phyloP scores from a whole-genome alignment of 1,284 basidiomycete species.

The Phellinidium pouzarii region DNA sequence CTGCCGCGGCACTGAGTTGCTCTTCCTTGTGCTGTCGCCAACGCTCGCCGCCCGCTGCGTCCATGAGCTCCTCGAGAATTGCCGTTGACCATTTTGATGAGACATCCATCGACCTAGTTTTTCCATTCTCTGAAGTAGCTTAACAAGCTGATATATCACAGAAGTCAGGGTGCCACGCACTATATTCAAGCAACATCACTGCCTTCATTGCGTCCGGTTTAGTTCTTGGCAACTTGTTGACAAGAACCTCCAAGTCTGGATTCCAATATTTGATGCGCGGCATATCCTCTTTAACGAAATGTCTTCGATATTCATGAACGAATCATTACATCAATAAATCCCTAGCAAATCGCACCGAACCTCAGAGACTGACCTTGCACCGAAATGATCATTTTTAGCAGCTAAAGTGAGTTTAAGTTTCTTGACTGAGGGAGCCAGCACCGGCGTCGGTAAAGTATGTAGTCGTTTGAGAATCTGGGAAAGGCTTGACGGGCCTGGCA shows the following conservation, averaged over 20 bases:
- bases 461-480: constrained; percentile 48
- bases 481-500: constrained; percentile 48
- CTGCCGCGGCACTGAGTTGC: constrained; percentile 36
- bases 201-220: constrained; percentile 50
- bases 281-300: constrained; percentile 69
- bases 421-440: constrained; percentile 43
- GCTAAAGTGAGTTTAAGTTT: constrained; percentile 52
- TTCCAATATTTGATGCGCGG: constrained; percentile 71
- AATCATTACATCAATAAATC: too few species aligned
- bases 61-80: constrained; percentile 64
- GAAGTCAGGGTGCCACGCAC: constrained; percentile 36
- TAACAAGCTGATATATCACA: not conserved
- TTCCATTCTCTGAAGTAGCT: constrained; percentile 43
- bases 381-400: constrained; percentile 63
- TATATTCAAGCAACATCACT: constrained; percentile 50
- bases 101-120: constrained; percentile 42
- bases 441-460: constrained; percentile 48
- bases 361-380: constrained; percentile 43
- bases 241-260: constrained; percentile 50
- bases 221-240: constrained; percentile 46
- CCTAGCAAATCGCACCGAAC: too few species aligned
- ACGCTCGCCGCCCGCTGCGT: constrained; percentile 47
- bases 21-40: constrained; percentile 55
- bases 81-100: constrained; percentile 59
- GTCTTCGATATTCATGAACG: too few species aligned